Percentiles rank a stretch among this genome's conserved stretches.
phyloP scores from a whole-genome alignment of 2,329 filamentous ascomycete species.

The Zymoseptoria passerinii region DNA sequence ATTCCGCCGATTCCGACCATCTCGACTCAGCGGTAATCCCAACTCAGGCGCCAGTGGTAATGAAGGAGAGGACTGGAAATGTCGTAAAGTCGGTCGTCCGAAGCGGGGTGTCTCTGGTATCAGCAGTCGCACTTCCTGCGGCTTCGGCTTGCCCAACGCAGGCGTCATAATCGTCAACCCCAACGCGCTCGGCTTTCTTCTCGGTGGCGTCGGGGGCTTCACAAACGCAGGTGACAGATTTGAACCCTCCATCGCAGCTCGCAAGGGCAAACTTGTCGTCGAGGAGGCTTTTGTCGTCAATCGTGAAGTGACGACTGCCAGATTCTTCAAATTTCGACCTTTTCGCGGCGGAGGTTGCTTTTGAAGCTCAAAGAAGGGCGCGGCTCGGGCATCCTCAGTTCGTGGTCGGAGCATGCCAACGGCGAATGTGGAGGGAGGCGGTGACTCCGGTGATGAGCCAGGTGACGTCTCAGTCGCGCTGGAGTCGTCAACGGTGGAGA shows the following conservation, averaged over 20 bases:
- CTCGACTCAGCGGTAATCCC: constrained; percentile 6
- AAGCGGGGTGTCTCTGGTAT: constrained; percentile 52
- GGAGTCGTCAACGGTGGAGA: constrained; percentile 86
- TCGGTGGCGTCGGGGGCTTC: constrained; percentile 63
- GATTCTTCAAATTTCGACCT: constrained; percentile 73
- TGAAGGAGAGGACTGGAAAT: constrained; percentile 56
- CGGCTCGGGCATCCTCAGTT: constrained; percentile 43
- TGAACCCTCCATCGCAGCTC: constrained; percentile 39
- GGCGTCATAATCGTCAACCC: constrained; percentile 64
- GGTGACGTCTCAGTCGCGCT: constrained; percentile 85
- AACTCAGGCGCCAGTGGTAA: constrained; percentile 46
- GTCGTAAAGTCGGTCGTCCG: constrained; percentile 46
- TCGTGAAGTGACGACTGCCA: constrained; percentile 63
- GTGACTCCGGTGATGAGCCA: constrained; percentile 83
- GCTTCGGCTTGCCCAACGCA: constrained; percentile 49
- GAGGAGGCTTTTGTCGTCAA: constrained; percentile 40
- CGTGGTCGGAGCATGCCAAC: constrained; percentile 43
- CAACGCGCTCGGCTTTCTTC: constrained; percentile 65
- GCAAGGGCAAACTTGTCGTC: constrained; percentile 46
- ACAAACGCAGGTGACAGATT: constrained; percentile 69
- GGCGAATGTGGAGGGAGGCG: constrained; percentile 61
- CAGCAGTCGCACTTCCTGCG: constrained; percentile 47
- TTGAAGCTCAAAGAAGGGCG: constrained; percentile 48
- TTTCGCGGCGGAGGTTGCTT: constrained; percentile 50
- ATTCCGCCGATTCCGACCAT: constrained; percentile 10